Conservation (phyloP, 305 asterid species). For the Nicotiana rustica region DNA sequence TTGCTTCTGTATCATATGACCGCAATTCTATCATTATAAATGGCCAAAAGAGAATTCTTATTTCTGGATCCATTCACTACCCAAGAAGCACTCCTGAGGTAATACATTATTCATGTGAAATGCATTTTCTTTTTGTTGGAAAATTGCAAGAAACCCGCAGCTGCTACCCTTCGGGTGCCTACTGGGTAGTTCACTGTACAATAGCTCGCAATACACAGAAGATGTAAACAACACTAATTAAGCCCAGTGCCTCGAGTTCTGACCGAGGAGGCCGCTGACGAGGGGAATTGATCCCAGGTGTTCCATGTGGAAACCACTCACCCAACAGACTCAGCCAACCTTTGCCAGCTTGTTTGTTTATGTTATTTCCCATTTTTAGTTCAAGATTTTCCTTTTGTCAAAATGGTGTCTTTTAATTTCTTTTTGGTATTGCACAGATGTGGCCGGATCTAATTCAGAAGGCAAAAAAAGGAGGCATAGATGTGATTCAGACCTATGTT, state of each 20-base stretch:
- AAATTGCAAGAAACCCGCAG: no score
- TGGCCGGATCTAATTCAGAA: slow-evolving; percentile 48
- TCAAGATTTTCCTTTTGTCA: background rate
- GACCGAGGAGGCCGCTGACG: no score
- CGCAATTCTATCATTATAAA: slow-evolving; percentile 39
- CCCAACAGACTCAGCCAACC: no score
- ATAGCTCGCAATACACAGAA: no score
- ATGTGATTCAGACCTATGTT: slow-evolving; percentile 48
- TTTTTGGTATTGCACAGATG: slow-evolving; percentile 35
- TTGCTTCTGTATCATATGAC: slow-evolving; percentile 41
- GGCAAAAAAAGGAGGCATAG: slow-evolving; percentile 48
- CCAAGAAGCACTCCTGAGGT: slow-evolving; percentile 51
- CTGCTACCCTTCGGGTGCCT: no score
- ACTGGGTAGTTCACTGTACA: no score
- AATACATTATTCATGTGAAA: background rate
- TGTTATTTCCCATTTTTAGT: background rate
- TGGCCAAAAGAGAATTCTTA: slow-evolving; percentile 45
- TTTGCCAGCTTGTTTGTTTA: background rate
- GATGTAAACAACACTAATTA: no score
- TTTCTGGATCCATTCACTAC: slow-evolving; percentile 48
- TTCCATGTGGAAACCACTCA: no score
- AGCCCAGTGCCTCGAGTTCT: no score
- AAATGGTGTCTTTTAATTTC: background rate
- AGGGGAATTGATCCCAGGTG: no score
- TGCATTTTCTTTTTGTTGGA: background rate